Base-by-base conservation (phyloP, 2,329 filamentous ascomycete species). In the Penicillium sp. region DNA sequence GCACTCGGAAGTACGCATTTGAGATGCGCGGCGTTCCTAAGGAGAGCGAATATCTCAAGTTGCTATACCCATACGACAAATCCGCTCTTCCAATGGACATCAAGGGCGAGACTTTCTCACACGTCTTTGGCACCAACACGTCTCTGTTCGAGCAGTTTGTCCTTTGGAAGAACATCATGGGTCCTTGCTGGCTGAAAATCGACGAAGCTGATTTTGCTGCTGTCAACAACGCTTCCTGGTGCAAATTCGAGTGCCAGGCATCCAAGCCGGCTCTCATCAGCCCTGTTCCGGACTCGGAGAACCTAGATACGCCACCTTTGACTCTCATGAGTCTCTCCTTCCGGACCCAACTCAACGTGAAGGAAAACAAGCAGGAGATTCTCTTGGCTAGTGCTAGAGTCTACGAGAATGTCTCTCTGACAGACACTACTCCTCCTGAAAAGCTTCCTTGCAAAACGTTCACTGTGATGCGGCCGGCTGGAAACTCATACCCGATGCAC, bases 101-200 rank as follows among this genome's bases (percentile, higher is more conserved):
- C 5, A 84, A 80, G 33, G 94, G 94, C 23, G 86, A 96, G 69
- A 97, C 94, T 0, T 99, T 93, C 68, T 97, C 93, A 1, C 90
- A 90, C 59, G 87, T 96, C 20, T 99, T 99, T 62, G 94, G 95
- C 23, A 88, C 89, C 50, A 96, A 94, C 70, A 99, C 94, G 0
- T 86, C 90, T 1, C 80, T 99, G 0, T 99, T 99, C 63, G 94
- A 99, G 73, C 94, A 99, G 64, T 99, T 99, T 68, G 94, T 99
- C 17, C 81, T 99, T 4, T 97, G 92, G 89, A 97, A 97, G 76
- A 96, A 96, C 68, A 90, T 99, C 63, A 99, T 97, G 93, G 94
- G 94, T 1, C 94, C 94, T 24, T 97, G 94, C 71, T 99, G 94
- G 94, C 82, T 99, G 39, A 92, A 88, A 68, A 94, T 99, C 49